Base-by-base conservation (phyloP, 2,329 filamentous ascomycete genomes). In the Monosporascus sp. region DNA sequence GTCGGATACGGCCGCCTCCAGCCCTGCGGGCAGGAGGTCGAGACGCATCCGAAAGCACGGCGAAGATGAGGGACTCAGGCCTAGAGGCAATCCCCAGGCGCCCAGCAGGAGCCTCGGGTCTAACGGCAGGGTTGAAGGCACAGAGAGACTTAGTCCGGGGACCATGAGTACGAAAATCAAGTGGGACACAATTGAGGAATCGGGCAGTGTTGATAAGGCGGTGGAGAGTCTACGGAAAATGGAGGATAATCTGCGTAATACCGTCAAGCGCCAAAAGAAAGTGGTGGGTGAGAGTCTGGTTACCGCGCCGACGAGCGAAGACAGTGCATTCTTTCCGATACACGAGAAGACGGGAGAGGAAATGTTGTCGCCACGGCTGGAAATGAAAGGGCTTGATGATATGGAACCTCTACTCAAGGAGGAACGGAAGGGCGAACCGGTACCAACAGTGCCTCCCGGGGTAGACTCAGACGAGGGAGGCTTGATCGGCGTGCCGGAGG, bases 141-240 rank as follows among this genome's bases (percentile, higher is more conserved):
- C 17, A 17, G 39, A 35, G 46, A 46, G 27, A 44, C 7, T 39
- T 4, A 47, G 11, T 37, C 39, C 25, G 2, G 44, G 17, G 37
- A 18, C 15, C 46, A 47, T 31, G 25, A 49, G 20, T 31, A 24
- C 37, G 24, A 49, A 53, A 38, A 15, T 17, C 11, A 43, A 58
- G 51, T 24, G 47, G n/a, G 41, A 47, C 22, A 54, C 54, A 27
- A 38, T 46, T 14, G 37, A 56, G n/a, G 60, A 52, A 6, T 53
- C 54, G 2, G 61, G 68, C 9, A 65, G 63, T 2, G 67, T 77
- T 6, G 62, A 74, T 8, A 57, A 67, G 3, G 75, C 75, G 18
- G 70, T 77, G 55, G 68, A 70, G n/a, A 68, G 71, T n/a, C 65
- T 81, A 25, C 72, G 69, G 5, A 69, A 76, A 57, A 80, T 81